Conservation (phyloP, 2,329 filamentous ascomycete genomes). For the Lojkania enalia region DNA sequence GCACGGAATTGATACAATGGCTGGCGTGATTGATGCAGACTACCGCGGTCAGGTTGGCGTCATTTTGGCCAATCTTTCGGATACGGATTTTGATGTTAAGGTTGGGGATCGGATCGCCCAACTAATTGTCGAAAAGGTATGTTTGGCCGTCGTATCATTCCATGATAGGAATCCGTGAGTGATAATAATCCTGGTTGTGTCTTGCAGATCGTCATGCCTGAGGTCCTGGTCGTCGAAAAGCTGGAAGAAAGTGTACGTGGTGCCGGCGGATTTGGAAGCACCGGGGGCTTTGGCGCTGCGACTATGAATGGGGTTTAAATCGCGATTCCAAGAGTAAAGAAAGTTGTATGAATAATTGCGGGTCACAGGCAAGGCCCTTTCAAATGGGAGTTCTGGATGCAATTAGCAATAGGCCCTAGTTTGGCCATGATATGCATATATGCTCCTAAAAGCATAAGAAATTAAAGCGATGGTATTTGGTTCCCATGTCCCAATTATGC, state of each 20-base stretch:
- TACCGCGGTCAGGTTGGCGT: slow-evolving; percentile 95
- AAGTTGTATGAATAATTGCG: too few relatives aligned
- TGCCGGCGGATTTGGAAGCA: slow-evolving; percentile 64
- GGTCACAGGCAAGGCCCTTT: too few relatives aligned
- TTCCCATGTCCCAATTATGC: too few relatives aligned
- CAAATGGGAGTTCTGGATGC: too few relatives aligned
- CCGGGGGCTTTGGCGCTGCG: slow-evolving; percentile 39
- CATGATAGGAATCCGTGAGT: slow-evolving; percentile 4
- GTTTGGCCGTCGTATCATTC: too few relatives aligned
- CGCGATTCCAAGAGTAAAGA: too few relatives aligned
- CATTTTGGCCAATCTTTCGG: slow-evolving; percentile 88
- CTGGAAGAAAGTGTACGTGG: slow-evolving; percentile 89
- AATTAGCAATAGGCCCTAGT: too few relatives aligned
- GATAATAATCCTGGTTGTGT: slow-evolving; percentile 14
- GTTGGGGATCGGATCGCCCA: slow-evolving; percentile 92
- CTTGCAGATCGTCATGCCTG: slow-evolving; percentile 79
- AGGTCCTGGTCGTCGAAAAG: slow-evolving; percentile 85
- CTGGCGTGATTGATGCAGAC: slow-evolving; percentile 96
- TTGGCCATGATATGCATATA: too few relatives aligned
- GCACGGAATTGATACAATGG: slow-evolving; percentile 94
- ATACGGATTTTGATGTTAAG: slow-evolving; percentile 77
- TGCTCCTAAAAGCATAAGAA: too few relatives aligned
- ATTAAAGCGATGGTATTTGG: too few relatives aligned
- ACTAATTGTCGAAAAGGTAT: slow-evolving; percentile 81
- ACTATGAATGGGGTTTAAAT: slow-evolving; percentile 19